Evolutionary conservation across 306 rosid species (phyloP), one percentile per base, ranked within the genome.

Genomic region (Medicago arabica): DNA sequence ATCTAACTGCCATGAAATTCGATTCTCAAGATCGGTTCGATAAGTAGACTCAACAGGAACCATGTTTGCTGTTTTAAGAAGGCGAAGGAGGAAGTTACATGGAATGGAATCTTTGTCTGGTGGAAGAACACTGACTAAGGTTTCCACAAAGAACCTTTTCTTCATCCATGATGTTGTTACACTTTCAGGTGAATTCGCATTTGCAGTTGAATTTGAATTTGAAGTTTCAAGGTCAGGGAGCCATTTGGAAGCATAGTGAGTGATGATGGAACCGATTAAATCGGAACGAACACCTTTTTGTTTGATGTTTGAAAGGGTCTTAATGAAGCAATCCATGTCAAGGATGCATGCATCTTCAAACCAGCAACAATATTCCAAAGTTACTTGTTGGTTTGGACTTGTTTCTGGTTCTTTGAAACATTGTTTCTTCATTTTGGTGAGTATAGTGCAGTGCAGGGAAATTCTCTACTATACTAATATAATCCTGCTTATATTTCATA

Each of bases 251-350:
- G 99, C 97, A 41, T 92, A 92, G 77, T 95, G 99, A 38, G 96
- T 85, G 75, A 95, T 92, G 17, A 95, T 79, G 18, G 97, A 95
- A 64, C 93, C 96, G 25, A 95, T 77, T 65, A 95, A 82, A 36
- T 95, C 99, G 0, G 86, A 78, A 1, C 91, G 91, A 21, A 95
- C 97, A 6, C 96, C 99, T 72, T 95, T 95, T 54, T 90, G 84
- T 58, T 90, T 89, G 54, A 95, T 92, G 72, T 88, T 90, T 38
- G 96, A 68, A 34, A 95, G 89, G 40, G 97, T 95, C 77, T 92
- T 95, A 53, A 95, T 91, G 18, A 95, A 95, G 96, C 86, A 95
- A 81, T 95, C 98, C 89, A 95, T 87, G 89, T 95, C 98, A 38
- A 92, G 87, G 9, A 92, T 89, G 81, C 93, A 86, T 41, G 91